These are phyloP conservation scores for Schoenoplectus triqueter DNA, from an alignment of 202 grass and related monocot genomes.

Conservation along the genomic window DNA sequence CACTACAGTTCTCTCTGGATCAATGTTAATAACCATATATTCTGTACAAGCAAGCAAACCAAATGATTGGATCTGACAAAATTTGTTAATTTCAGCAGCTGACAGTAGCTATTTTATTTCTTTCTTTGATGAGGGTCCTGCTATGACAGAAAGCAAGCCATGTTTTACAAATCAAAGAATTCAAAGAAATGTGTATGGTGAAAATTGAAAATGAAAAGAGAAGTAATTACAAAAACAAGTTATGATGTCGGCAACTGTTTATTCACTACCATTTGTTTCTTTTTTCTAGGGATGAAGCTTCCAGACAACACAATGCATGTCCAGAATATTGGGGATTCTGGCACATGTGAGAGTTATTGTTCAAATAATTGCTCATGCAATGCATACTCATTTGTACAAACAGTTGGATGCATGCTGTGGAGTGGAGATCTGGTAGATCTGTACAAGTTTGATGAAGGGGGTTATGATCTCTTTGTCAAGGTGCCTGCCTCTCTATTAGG, in stretches of 20 bases:
- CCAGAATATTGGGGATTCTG: constrained; percentile 30
- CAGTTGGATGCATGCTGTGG: constrained; percentile 65
- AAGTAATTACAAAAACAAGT: not conserved
- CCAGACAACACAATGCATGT: constrained; percentile 66
- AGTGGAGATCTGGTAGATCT: constrained; percentile 61
- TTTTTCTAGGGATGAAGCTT: constrained; percentile 52
- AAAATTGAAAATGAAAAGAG: not conserved
- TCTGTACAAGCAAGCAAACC: not conserved
- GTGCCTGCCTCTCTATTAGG: constrained; percentile 70
- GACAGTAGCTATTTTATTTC: not conserved
- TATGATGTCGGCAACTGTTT: not conserved
- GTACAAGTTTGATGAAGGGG: constrained; percentile 47
- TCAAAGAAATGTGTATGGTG: not conserved
- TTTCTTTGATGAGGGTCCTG: not conserved
- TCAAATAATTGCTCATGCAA: constrained; percentile 74
- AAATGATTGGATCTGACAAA: constrained; percentile 4
- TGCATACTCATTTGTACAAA: constrained; percentile 55
- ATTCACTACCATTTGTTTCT: no score
- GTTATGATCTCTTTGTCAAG: constrained; percentile 58
- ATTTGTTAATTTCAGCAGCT: not conserved
- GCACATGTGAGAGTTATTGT: constrained; percentile 52
- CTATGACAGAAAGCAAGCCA: not conserved
- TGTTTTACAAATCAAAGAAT: not conserved
- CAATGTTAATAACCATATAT: not conserved
- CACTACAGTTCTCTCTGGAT: not conserved